Base-by-base conservation (phyloP, 768 basidiomycete species). In the Lanmaoa rubissima region DNA sequence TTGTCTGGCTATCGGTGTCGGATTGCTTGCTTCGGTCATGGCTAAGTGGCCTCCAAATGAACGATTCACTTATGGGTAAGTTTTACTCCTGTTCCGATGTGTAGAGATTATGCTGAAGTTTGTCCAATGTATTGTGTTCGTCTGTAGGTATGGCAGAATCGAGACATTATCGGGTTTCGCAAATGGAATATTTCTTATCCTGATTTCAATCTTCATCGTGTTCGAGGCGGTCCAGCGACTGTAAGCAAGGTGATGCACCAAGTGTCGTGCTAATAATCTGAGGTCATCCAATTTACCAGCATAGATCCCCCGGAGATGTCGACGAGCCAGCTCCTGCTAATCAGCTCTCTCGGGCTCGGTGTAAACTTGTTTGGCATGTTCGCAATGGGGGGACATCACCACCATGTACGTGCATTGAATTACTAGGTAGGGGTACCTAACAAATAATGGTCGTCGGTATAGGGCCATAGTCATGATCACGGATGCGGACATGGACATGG, bases 311-410 rank as follows among this genome's bases (percentile, higher is more conserved):
- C 97, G 2, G 94, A 98, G 65, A 99, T 99, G 94, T 95, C 93
- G 63, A 97, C 94, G 3, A 90, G 82, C 59, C 96, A 98, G 66
- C 79, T 99, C 0, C 73, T 99, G 40, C 78, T 97, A 1, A 90
- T 99, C 50, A 96, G 93, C 59, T 83, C 87, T 5, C 72, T 98
- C 28, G 97, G 97, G 9, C 76, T 99, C 11, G 93, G 79, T 1
- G 94, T 99, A 46, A 99, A 99, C 70, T 74, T 99, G 19, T 98
- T 98, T 64, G 97, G 97, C 38, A 97, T 99, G 94, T 92, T 94
- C 69, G 97, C 97, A 1, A 99, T 97, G 81, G 97, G 97, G 5
- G 94, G 94, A 4, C 93, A 95, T 69, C 93, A 95, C 68, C 88
- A 73, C 61, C 90, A 91, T 75, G 89, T 90, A 76, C 41, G 77